Percentiles rank a stretch among this genome's conserved stretches.
Conservation (phyloP, 1,284 basidiomycete species). For the Apiotrichum porosum region DNA sequence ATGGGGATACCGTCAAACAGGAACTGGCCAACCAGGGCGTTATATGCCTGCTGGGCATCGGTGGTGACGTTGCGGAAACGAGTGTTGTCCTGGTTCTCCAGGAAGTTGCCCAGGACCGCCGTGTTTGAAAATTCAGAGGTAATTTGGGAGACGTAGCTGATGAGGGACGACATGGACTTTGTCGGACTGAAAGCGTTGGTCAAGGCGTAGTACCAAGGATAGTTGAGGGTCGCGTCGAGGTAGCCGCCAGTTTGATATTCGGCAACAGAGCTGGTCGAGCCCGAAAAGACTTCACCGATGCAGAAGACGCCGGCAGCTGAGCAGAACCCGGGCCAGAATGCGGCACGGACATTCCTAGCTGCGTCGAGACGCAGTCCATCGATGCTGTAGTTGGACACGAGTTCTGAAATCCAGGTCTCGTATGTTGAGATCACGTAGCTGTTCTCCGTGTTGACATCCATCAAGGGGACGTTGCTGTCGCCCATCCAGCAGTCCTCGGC, state of each 20-base stretch:
- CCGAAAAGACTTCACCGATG: slow-evolving; percentile 67
- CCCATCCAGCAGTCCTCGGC: slow-evolving; percentile 58
- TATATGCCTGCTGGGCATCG: slow-evolving; percentile 49
- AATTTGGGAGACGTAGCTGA: background rate
- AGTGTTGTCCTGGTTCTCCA: slow-evolving; percentile 79
- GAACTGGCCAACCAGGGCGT: slow-evolving; percentile 64
- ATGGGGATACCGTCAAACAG: slow-evolving; percentile 68
- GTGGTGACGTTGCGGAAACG: slow-evolving; percentile 61
- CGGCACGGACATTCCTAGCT: slow-evolving; percentile 56
- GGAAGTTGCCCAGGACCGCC: slow-evolving; percentile 65
- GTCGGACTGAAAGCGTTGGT: slow-evolving; percentile 56
- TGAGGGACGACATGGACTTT: slow-evolving; percentile 54
- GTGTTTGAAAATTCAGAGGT: slow-evolving; percentile 47
- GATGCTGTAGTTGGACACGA: slow-evolving; percentile 61
- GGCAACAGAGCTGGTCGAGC: slow-evolving; percentile 41
- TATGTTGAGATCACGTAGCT: slow-evolving; percentile 57
- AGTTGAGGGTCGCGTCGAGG: slow-evolving; percentile 50
- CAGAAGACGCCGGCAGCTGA: slow-evolving; percentile 69
- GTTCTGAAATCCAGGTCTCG: slow-evolving; percentile 58
- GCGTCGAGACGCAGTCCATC: slow-evolving; percentile 69
- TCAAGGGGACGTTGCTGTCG: slow-evolving; percentile 61
- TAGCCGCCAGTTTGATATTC: slow-evolving; percentile 35
- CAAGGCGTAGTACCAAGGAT: slow-evolving; percentile 65
- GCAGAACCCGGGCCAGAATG: slow-evolving; percentile 56
- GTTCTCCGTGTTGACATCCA: slow-evolving; percentile 68